phyloP scores from a whole-genome alignment of 345 rosid species.

The Melaleuca quinquenervia region DNA sequence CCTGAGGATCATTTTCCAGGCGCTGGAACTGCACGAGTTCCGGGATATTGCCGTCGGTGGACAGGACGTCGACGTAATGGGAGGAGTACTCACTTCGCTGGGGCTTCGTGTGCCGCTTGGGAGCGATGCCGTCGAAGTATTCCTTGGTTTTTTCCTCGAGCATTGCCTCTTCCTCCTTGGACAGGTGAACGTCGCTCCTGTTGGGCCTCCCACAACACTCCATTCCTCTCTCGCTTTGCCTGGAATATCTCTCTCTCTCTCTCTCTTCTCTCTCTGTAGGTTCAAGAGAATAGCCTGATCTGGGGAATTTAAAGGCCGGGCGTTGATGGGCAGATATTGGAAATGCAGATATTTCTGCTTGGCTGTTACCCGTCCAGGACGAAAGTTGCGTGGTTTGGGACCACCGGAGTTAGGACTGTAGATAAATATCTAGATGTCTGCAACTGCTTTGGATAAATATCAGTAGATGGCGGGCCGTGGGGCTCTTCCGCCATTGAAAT shows the following conservation, averaged over 20 bases:
- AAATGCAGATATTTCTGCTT: neutral
- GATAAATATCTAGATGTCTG: neutral
- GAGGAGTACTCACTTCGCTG: constrained; percentile 47
- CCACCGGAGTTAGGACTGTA: neutral
- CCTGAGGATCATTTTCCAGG: constrained; percentile 35
- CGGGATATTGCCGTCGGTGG: constrained; percentile 6
- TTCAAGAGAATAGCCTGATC: neutral
- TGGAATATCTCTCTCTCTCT: neutral
- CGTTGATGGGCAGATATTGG: neutral
- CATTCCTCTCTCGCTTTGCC: constrained; percentile 3
- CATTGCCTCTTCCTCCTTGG: constrained; percentile 35
- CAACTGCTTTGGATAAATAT: neutral
- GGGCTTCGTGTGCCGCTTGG: constrained; percentile 55
- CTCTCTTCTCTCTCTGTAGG: neutral
- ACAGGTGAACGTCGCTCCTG: constrained; percentile 43
- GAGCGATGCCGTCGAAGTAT: constrained; percentile 36
- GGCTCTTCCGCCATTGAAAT: neutral
- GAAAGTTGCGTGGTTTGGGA: neutral
- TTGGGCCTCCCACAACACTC: constrained; percentile 25
- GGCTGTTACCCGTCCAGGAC: neutral
- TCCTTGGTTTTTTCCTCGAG: constrained; percentile 24
- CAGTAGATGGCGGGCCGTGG: neutral
- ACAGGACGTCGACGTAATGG: constrained; percentile 24
- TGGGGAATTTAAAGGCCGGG: neutral
- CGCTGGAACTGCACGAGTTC: constrained; percentile 36